Evolutionary conservation across 805 yeast genomes (phyloP).

Genomic region (Cyberlindnera petersonii): DNA sequence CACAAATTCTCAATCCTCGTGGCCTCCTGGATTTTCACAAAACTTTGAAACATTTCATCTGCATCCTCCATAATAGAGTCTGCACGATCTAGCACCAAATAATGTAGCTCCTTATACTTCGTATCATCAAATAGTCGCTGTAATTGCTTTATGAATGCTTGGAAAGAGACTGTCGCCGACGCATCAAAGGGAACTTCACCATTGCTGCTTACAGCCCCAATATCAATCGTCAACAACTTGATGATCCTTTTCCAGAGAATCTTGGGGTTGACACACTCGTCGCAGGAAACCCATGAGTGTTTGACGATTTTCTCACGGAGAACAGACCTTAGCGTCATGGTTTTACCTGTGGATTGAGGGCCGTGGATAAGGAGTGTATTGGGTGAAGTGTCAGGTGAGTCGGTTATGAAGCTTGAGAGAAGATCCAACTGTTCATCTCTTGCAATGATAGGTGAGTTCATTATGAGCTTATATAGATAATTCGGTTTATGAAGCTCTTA

Average conservation of each 20-base stretch:
- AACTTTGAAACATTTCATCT: slow-evolving; percentile 16
- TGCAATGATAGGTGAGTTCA: slow-evolving; percentile 1
- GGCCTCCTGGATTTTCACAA: slow-evolving; percentile 22
- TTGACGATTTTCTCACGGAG: slow-evolving; percentile 10
- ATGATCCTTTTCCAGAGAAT: slow-evolving; percentile 23
- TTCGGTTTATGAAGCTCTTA: too few species aligned
- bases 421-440: slow-evolving; percentile 21
- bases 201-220: slow-evolving; percentile 9
- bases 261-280: slow-evolving; percentile 26
- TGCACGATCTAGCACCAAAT: slow-evolving; percentile 24
- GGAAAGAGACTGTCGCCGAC: slow-evolving; percentile 18
- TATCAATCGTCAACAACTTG: slow-evolving; percentile 11
- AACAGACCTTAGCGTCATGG: slow-evolving; percentile 14
- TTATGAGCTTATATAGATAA: neutral
- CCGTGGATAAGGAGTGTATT: slow-evolving; percentile 17
- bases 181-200: slow-evolving; percentile 11
- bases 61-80: slow-evolving; percentile 25
- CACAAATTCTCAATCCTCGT: slow-evolving; percentile 16
- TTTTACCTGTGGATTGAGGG: slow-evolving; percentile 24
- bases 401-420: slow-evolving; percentile 16
- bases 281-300: slow-evolving; percentile 23
- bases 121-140: slow-evolving; percentile 11
- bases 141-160: slow-evolving; percentile 19
- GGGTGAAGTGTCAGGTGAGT: slow-evolving; percentile 8
- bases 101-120: slow-evolving; percentile 17